Base-by-base conservation (phyloP, 176 grass and related monocot species). In the Triticum turgidum region DNA sequence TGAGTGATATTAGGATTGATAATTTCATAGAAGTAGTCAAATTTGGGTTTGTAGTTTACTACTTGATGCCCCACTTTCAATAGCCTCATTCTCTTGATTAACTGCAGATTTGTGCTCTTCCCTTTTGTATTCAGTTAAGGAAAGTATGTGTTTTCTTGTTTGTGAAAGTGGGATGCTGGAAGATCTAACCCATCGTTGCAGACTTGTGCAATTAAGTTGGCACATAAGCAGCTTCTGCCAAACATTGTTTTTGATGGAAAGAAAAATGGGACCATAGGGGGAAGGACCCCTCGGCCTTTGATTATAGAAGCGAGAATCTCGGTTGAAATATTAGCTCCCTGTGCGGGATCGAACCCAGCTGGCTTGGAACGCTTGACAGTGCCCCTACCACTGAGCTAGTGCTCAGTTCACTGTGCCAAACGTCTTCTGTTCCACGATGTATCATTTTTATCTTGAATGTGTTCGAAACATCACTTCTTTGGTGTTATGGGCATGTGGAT, bases 61-160 rank as follows among this genome's bases (percentile, higher is more conserved):
- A 64, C 70, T 73, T 49, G 79, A 47, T 2, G 12, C 67, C 33
- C 45, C 45, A 70, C 21, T 56, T 32, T 56, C 20, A 70, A 14
- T 83, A 61, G 51, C 47, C 68, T 72, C 61, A 9, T 18, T 37
- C n/a, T 83, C 33, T 70, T 20, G n/a, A 61, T 59, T 39, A 83
- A 59, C 42, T 78, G 61, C 73, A 51, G 73, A 68, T 78, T 67
- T 78, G 11, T 39, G 12, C 72, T 85, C 21, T 68, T 78, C n/a
- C 13, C 5, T 78, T 69, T 78, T 74, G 12, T 73, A 45, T 70
- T 68, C 33, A 65, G 37, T 27, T 29, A 7, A 7, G 9, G 33
- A 34, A 59, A 82, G 4, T 25, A 67, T 44, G 44, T 39, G 30
- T 59, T 66, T 27, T 65, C 59, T 84, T 25, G 32, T 45, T 65